phyloP scores from a whole-genome alignment of 805 yeast species.

The Metschnikowia drakensbergensis region DNA sequence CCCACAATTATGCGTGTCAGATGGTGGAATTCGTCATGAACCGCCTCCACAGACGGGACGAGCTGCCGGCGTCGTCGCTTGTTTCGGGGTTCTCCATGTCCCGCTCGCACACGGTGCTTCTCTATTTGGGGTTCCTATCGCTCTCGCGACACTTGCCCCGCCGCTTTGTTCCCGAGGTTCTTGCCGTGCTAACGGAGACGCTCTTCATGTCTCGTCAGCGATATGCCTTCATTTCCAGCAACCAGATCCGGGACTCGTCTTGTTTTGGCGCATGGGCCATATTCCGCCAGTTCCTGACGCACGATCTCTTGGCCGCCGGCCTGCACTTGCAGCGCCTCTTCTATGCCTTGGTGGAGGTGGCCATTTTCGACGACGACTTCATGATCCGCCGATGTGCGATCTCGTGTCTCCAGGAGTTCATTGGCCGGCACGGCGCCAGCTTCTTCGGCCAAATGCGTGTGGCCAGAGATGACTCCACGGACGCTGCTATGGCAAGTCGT shows the following conservation, averaged over 20 bases:
- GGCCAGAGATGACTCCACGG: too few relatives aligned
- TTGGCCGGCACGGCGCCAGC: conserved; percentile 64
- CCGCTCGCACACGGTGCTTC: conserved; percentile 54
- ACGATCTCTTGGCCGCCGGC: conserved; percentile 15
- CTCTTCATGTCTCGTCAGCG: conserved; percentile 57
- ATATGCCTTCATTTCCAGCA: conserved; percentile 52
- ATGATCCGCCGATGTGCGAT: conserved; percentile 75
- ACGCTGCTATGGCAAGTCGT: too few relatives aligned
- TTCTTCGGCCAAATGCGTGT: neutral
- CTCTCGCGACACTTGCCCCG: conserved; percentile 27
- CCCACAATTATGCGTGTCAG: conserved; percentile 42
- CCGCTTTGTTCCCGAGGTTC: conserved; percentile 20
- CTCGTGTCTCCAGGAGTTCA: conserved; percentile 81
- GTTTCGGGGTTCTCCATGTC: conserved; percentile 35
- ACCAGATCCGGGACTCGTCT: conserved; percentile 77
- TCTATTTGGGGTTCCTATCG: conserved; percentile 47
- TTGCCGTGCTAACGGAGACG: conserved; percentile 40
- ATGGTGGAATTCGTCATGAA: conserved; percentile 30
- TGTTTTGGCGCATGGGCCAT: conserved; percentile 84
- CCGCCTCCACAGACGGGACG: conserved; percentile 5
- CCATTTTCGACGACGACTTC: conserved; percentile 71
- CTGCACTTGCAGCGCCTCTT: conserved; percentile 21
- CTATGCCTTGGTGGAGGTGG: conserved; percentile 44
- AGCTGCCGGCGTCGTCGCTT: conserved; percentile 9
- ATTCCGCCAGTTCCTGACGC: conserved; percentile 36